These are phyloP conservation scores for Wickerhamiella lipophila DNA, from an alignment of 805 yeast genomes.

Conservation along the genomic window DNA sequence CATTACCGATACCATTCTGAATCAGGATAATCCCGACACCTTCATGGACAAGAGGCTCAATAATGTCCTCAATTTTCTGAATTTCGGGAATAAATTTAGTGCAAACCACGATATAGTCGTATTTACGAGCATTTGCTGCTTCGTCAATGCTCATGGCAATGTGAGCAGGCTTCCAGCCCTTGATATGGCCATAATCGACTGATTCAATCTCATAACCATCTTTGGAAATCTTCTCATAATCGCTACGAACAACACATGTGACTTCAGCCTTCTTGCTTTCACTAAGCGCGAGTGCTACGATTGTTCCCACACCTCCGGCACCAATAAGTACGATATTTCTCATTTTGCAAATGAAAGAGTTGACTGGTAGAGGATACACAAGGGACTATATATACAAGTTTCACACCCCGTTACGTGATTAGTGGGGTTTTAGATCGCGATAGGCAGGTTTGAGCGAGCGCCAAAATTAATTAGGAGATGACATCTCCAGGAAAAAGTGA, in stretches of 20 bases:
- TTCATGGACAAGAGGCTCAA: slow-evolving; percentile 38
- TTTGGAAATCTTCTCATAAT: slow-evolving; percentile 39
- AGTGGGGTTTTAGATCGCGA: neutral
- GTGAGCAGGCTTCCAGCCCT: slow-evolving; percentile 41
- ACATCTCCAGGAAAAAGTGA: no score
- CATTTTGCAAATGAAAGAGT: no score
- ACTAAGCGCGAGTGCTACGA: slow-evolving; percentile 53
- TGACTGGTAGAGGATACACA: neutral
- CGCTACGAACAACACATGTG: slow-evolving; percentile 53
- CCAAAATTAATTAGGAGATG: neutral
- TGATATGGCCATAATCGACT: slow-evolving; percentile 45
- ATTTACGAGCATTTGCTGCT: slow-evolving; percentile 34
- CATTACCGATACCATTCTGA: slow-evolving; percentile 58
- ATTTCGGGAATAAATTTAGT: slow-evolving; percentile 60
- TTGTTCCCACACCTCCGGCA: slow-evolving; percentile 77
- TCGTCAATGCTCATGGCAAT: slow-evolving; percentile 31
- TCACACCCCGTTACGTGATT: neutral
- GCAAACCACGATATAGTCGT: slow-evolving; percentile 47
- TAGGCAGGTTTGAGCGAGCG: neutral
- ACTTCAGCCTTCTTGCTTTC: slow-evolving; percentile 38
- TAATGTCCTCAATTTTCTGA: slow-evolving; percentile 39
- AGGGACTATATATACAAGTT: neutral
- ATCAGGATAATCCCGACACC: slow-evolving; percentile 42
- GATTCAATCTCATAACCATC: slow-evolving; percentile 52
- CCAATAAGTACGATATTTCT: slow-evolving; percentile 52